Percentiles rank a stretch among this genome's conserved stretches.
These are phyloP conservation scores for Alternaria alternata DNA, from an alignment of 2,329 filamentous ascomycete species.

Conservation along the genomic window DNA sequence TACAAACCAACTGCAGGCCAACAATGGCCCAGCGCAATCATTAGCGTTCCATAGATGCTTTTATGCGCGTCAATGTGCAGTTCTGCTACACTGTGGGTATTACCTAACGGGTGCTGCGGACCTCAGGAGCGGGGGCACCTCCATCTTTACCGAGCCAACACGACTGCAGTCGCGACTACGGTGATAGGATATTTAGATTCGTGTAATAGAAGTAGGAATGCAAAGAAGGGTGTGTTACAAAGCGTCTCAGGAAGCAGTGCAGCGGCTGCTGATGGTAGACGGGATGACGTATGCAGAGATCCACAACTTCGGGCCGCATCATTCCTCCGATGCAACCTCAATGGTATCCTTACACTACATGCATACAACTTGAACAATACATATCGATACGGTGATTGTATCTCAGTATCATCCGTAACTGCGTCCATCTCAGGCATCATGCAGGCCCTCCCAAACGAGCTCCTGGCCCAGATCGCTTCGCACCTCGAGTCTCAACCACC, in stretches of 20 bases:
- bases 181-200: accelerated
- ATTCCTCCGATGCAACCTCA: neutral
- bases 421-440: slow-evolving; percentile 12
- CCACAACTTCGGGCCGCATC: neutral
- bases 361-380: accelerated
- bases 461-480: slow-evolving; percentile 45
- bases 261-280: neutral
- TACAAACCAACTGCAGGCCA: too few species aligned
- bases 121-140: too few species aligned
- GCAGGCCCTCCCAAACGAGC: slow-evolving; percentile 46
- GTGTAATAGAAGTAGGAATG: accelerated
- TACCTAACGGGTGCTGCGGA: too few species aligned
- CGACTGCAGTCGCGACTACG: neutral
- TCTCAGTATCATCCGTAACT: neutral
- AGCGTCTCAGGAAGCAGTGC: too few species aligned
- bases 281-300: neutral
- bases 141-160: too few species aligned
- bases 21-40: too few species aligned
- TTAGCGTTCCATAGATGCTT: too few species aligned
- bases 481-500: slow-evolving; percentile 44
- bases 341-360: neutral
- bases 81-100: too few species aligned
- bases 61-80: too few species aligned
- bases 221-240: too few species aligned
- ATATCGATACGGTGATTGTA: neutral